These are phyloP conservation scores for Westerdykella aurantiaca DNA, from an alignment of 2,329 filamentous ascomycete genomes.

Conservation along the genomic window DNA sequence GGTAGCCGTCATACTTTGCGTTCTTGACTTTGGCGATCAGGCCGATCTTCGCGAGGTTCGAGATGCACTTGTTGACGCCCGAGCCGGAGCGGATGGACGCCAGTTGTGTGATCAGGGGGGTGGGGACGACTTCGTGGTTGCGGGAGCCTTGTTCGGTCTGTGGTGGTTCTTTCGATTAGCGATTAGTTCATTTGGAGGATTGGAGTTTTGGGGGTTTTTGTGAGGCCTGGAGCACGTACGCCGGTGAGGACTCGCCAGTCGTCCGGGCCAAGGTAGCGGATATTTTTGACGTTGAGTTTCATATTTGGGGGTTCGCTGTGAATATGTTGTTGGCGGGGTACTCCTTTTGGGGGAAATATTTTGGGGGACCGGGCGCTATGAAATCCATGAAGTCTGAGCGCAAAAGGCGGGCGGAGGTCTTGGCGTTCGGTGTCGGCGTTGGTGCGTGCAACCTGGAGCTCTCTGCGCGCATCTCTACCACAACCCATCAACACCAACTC, in stretches of 20 bases:
- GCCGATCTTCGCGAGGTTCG: conserved; percentile 81
- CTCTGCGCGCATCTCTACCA: background rate
- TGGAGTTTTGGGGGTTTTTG: conserved; percentile 2
- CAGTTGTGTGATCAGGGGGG: conserved; percentile 76
- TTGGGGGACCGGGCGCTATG: conserved; percentile 10
- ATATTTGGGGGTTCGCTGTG: conserved; percentile 46
- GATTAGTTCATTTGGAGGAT: conserved; percentile 30
- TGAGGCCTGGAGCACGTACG: conserved; percentile 48
- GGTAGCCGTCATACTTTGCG: conserved; percentile 94
- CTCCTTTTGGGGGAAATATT: conserved; percentile 11
- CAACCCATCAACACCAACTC: conserved; percentile 11
- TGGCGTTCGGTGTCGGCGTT: conserved; percentile 8
- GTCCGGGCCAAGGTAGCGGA: conserved; percentile 86
- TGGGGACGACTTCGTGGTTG: conserved; percentile 96
- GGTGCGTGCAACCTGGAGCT: conserved; percentile 1
- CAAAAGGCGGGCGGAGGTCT: conserved; percentile 10
- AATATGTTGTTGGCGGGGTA: conserved; percentile 2
- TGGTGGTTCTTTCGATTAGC: conserved; percentile 24
- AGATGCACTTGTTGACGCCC: conserved; percentile 82
- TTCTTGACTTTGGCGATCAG: conserved; percentile 92
- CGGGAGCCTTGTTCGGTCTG: conserved; percentile 90
- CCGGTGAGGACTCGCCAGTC: conserved; percentile 94
- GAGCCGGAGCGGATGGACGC: conserved; percentile 67
- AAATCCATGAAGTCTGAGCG: too few relatives aligned
- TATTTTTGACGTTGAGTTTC: conserved; percentile 90